Evolutionary conservation across 1,284 basidiomycete species (phyloP), one percentile per base, ranked within the genome.

Genomic region (Ustilago vetiveriae): DNA sequence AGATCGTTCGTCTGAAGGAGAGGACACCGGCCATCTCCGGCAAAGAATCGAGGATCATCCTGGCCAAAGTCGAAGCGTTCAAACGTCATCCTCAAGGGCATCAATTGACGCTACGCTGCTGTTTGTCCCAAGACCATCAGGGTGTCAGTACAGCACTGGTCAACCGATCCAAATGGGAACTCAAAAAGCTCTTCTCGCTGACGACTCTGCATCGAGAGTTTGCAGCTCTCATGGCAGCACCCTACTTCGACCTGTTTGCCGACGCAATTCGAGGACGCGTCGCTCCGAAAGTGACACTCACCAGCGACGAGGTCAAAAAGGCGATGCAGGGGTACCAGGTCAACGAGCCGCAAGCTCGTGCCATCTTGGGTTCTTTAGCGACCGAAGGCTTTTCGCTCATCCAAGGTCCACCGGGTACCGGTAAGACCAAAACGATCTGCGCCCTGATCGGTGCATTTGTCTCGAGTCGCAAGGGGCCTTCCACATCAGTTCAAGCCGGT

Each of bases 341-440:
- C 53, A 99, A 99, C 79, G 90, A 94, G 80, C 95, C 96, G 3
- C 96, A 99, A 82, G 95, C 95, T 4, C 87, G 85, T 35, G 96
- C 96, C 3, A 92, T 98, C 43, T 81, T 92, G 6, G 89, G 88
- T 22, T 88, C 93, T 0, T 85, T 96, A 71, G 56, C 74, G 10
- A 87, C 87, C 16, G 84, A 88, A 21, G 96, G 94, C 1, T 97
- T 99, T 79, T 88, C 89, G 0, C 85, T 99, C 30, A 95, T 99
- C 55, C 96, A 98, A 86, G 96, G 95, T 43, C 96, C 96, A 24
- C 96, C 96, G 1, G 96, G 96, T 69, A 99, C 96, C 0, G 96
- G 96, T 36, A 99, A 99, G 84, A 98, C 96, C 10, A 97, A 93
- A 45, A 99, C 96, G 0, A 98, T 99, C 69, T 92, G 93, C 75